phyloP scores from a whole-genome alignment of 1,139 yeast species.

The Petasospora fabianii region DNA sequence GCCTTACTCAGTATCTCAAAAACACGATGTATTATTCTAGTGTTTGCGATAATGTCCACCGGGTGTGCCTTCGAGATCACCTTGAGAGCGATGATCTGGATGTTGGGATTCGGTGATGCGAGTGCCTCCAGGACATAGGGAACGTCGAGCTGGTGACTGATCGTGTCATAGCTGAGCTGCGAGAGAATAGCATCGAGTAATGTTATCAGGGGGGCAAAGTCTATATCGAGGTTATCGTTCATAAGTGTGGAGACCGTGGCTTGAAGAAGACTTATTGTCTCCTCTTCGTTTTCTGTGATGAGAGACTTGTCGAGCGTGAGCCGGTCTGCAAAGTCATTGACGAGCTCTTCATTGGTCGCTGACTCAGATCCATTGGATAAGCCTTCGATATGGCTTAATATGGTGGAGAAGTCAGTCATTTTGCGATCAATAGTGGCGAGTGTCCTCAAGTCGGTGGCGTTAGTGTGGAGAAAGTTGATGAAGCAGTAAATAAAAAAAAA shows the following conservation, averaged over 20 bases:
- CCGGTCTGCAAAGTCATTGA: slow-evolving; percentile 8
- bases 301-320: slow-evolving; percentile 16
- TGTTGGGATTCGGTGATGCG: slow-evolving; percentile 24
- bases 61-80: slow-evolving; percentile 32
- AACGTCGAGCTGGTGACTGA: slow-evolving; percentile 27
- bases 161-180: slow-evolving; percentile 29
- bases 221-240: slow-evolving; percentile 13
- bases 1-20: slow-evolving; percentile 25
- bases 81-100: slow-evolving; percentile 30
- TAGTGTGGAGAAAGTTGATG: not conserved
- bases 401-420: not conserved
- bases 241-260: slow-evolving; percentile 10
- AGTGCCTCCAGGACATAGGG: slow-evolving; percentile 31
- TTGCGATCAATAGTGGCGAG: not conserved
- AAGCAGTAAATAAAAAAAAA: not conserved
- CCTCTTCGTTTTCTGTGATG: slow-evolving; percentile 4
- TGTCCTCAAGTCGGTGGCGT: not conserved
- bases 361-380: not conserved
- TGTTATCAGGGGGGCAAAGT: slow-evolving; percentile 27
- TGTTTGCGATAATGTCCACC: slow-evolving; percentile 30
- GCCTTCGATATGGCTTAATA: slow-evolving; percentile 4
- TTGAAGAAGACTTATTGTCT: slow-evolving; percentile 10
- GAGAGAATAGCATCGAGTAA: slow-evolving; percentile 27
- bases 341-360: slow-evolving; percentile 1
- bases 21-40: slow-evolving; percentile 27